Base-by-base conservation (phyloP, 2,329 filamentous ascomycete genomes). In the Colletotrichum nymphaeae region DNA sequence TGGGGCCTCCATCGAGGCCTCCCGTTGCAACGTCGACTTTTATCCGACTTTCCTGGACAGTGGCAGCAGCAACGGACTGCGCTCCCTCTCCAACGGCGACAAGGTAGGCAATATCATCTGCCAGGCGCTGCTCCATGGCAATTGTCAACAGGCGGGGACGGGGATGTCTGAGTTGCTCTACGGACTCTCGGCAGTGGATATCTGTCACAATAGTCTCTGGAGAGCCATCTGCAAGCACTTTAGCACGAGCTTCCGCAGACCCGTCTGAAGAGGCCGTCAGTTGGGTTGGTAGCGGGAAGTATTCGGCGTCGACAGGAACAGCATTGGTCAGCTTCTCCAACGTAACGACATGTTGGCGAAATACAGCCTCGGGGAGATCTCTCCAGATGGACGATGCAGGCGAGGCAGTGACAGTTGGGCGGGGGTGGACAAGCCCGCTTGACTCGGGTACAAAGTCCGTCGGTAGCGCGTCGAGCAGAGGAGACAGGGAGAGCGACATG, bases 41-140 rank as follows among this genome's bases (percentile, higher is more conserved):
- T 49, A 49, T 49, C 3, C 58, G 60, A 37, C 35, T 28, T 58
- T 74, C 72, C 53, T 75, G 74, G 9, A 75, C 57, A 8, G 74
- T 75, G 19, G 74, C 55, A 22, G 74, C 74, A 49, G 74, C 74
- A 19, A 75, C 74, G 4, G 72, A 74, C 65, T 75, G 74, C 22
- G 74, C 74, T 22, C 74, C 74, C 42, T 75, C 74, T 8, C 74
- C 74, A 26, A 75, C 68, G 4, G 74, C 74, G 6, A 72, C 58
- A 2, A 75, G 56, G 32, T 63, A 74, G 5, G 74, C 66, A n/a
- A 73, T 60, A 19, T 75, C 74, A 42, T 75, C 72, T 5, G 74
- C 68, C 8, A 75, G 68, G 2, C 69, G 62, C 22, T 75, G 74
- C 24, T 75, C 74, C 1, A 46, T n/a, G 16, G 62, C 64, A n/a